These are phyloP conservation scores for Metarhizium sp. DNA, from an alignment of 2,329 filamentous ascomycete genomes.

Conservation along the genomic window DNA sequence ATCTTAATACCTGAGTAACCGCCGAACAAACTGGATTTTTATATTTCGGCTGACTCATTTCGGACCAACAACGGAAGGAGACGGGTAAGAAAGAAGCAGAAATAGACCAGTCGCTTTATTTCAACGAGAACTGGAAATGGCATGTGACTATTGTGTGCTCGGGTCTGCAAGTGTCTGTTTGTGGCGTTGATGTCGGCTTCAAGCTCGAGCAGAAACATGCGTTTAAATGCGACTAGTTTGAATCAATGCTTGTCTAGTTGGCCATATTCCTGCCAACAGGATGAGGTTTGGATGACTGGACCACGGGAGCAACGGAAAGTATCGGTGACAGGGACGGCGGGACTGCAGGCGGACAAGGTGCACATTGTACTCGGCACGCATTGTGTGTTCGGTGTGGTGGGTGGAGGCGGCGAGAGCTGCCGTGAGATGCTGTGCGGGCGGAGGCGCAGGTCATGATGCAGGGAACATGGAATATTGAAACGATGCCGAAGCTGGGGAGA, in stretches of 20 bases:
- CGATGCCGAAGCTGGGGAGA: neutral
- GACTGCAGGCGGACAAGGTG: neutral
- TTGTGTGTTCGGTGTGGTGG: neutral
- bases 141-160: neutral
- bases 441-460: neutral
- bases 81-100: neutral
- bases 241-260: neutral
- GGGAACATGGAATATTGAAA: neutral
- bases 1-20: neutral
- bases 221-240: neutral
- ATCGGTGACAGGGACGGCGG: neutral
- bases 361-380: neutral
- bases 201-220: neutral
- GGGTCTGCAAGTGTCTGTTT: neutral
- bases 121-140: neutral
- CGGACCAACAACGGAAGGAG: neutral
- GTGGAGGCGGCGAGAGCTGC: neutral
- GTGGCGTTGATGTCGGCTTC: neutral
- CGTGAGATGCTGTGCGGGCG: neutral
- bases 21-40: neutral
- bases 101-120: neutral
- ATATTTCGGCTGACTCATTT: too few relatives aligned
- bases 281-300: neutral
- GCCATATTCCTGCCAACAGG: neutral
- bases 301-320: neutral